Base-by-base conservation (phyloP, 1,139 yeast genomes). In the Zygosaccharomyces pseudobailii region DNA sequence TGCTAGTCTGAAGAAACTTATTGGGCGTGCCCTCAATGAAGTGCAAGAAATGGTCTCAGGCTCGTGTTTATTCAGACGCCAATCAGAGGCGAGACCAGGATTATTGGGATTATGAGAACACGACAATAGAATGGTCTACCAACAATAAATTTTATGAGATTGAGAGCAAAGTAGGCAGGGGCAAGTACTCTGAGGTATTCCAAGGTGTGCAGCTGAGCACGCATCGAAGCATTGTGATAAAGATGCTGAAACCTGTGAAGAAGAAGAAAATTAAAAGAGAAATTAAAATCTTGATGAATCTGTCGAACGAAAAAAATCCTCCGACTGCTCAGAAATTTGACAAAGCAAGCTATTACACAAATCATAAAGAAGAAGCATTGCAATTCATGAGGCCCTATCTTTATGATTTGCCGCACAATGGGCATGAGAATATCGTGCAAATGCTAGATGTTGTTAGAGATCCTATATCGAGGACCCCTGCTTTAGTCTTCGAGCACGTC, bases 141-240 rank as follows among this genome's bases (percentile, higher is more conserved):
- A 54, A 61, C 44, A 58, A 57, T 40, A 61, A 62, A 23, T 82
- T 85, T 70, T 92, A 92, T 69, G 99, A 94, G 69, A 88, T 94
- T 54, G 80, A 89, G 47, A 78, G 84, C 55, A 92, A 92, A 68
- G 87, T 94, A 43, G 99, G 99, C 25, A 80, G 98, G 52, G 98
- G 99, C 44, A 92, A 92, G 71, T 94, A 94, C 69, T 87, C 96
- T 6, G 99, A 94, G 69, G 99, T 95, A 36, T 94, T 94, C 67
- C 83, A 82, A 54, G 95, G 94, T 30, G 71, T 83, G 32, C 84
- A 84, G 62, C 71, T 82, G 43, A 74, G 79, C 50, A 74, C 73
- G 43, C 72, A 72, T 43, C 68, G 69, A 42, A 76, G 78, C 36
- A 81, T 84, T 57, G 96, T 94, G 43, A 88, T 94, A 61, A 94